Percentiles rank a stretch among this genome's conserved stretches.
Conservation (phyloP, 78 protist genomes). For the Diacronema lutheri region DNA sequence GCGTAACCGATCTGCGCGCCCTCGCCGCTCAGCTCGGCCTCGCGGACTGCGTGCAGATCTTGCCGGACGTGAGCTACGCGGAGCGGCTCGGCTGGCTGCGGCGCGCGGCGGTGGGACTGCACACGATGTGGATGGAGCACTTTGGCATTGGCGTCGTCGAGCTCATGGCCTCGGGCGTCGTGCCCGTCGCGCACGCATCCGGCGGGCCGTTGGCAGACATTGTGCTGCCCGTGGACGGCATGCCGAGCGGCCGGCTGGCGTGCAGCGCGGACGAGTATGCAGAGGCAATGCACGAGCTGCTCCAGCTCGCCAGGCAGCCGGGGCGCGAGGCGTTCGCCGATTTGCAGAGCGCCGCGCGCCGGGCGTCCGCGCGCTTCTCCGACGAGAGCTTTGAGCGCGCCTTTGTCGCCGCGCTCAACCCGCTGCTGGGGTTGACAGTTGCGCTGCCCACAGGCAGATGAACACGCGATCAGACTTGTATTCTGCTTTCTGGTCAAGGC, state of each 20-base stretch:
- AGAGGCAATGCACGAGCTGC: background rate
- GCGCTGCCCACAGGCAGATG: too few relatives aligned
- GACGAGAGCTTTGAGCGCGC: background rate
- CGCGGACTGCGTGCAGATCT: background rate
- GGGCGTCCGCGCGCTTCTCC: background rate
- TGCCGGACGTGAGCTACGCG: background rate
- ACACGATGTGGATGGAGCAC: slow-evolving; percentile 92
- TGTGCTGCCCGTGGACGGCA: background rate
- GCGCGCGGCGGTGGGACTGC: slow-evolving; percentile 75
- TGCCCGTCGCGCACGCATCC: slow-evolving; percentile 12
- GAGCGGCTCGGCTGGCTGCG: slow-evolving; percentile 4
- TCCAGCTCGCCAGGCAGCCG: background rate
- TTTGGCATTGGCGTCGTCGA: slow-evolving; percentile 94
- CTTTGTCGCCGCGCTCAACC: too few relatives aligned
- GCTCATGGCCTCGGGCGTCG: slow-evolving; percentile 57
- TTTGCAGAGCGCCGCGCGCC: background rate
- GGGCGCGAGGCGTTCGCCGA: background rate
- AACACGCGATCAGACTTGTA: too few relatives aligned
- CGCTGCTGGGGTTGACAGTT: too few relatives aligned
- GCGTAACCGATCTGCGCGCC: slow-evolving; percentile 46
- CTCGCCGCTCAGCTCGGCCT: slow-evolving; percentile 38
- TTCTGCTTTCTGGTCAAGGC: too few relatives aligned
- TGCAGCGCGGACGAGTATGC: background rate
- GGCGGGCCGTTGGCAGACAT: slow-evolving; percentile 34
- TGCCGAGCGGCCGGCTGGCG: background rate